Percentiles rank a stretch among this genome's conserved stretches.
Evolutionary conservation across 805 yeast species (phyloP).

Genomic region (Lachancea dasiensis): DNA sequence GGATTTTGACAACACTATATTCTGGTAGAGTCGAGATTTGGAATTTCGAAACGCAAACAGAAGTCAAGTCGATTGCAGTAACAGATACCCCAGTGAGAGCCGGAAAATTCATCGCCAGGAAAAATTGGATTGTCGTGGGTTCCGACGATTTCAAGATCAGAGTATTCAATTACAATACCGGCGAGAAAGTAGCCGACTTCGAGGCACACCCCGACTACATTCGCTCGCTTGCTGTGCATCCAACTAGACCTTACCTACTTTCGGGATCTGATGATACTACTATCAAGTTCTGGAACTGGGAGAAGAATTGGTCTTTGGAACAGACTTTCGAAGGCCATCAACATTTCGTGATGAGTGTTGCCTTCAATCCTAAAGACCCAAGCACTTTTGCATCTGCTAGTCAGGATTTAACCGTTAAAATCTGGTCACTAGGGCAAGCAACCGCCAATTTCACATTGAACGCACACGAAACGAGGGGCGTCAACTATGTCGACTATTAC

Average conservation of each 20-base stretch:
- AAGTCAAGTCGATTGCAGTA: constrained; percentile 86
- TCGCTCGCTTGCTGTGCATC: constrained; percentile 90
- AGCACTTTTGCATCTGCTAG: constrained; percentile 97
- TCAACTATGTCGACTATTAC: constrained; percentile 92
- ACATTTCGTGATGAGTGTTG: constrained; percentile 90
- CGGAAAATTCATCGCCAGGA: constrained; percentile 90
- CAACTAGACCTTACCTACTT: constrained; percentile 80
- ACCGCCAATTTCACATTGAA: constrained; percentile 85
- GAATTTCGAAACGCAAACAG: constrained; percentile 78
- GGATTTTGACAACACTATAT: constrained; percentile 88
- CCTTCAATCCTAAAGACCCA: constrained; percentile 96
- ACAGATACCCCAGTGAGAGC: constrained; percentile 96
- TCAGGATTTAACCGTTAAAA: constrained; percentile 91
- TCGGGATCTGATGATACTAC: constrained; percentile 91
- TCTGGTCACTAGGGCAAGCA: constrained; percentile 88
- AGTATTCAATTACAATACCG: constrained; percentile 91
- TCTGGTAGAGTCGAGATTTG: constrained; percentile 82
- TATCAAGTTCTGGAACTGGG: constrained; percentile 97
- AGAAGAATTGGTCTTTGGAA: constrained; percentile 80
- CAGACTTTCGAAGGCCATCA: constrained; percentile 93
- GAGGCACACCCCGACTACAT: constrained; percentile 98
- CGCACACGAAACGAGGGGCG: constrained; percentile 92
- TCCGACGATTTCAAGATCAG: constrained; percentile 93
- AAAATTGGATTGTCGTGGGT: constrained; percentile 95
- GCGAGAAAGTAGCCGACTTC: constrained; percentile 89